Evolutionary conservation across 2,329 filamentous ascomycete genomes (phyloP), one percentile per base, ranked within the genome.

Genomic region (Scedosporium dehoogii): DNA sequence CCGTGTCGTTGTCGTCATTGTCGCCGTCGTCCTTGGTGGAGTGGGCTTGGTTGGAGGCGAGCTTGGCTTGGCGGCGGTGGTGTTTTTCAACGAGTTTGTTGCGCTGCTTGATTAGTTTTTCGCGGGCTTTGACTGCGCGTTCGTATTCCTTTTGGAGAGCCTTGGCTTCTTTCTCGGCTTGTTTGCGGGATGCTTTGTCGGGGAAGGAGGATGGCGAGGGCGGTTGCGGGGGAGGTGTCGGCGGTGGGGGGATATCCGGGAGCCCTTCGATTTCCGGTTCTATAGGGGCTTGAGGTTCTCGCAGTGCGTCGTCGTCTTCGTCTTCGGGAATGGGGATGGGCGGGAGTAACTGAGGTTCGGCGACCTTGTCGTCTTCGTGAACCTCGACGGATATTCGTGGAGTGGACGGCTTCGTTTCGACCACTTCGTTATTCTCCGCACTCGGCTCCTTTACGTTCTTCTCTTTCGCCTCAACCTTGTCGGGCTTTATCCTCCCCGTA

Each of bases 141-240:
- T 88, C 81, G 70, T 91, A 88, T 7, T 79, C 78, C 69, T 90
- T 90, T 38, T 85, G 76, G 1, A 79, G 77, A 12, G 82, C 80
- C 60, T 84, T 83, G 62, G 85, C 79, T 68, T 91, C 87, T 63
- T 87, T 89, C 68, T 90, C 85, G 1, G 86, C 87, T 48, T 85
- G 79, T 68, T 89, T 90, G 7, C 85, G 83, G 29, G 83, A 77
- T 6, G 85, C 82, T 68, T 87, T 87, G 72, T 90, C 85, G 1
- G 80, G 75, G 69, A 84, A 86, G 57, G 78, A 74, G 55, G 78
- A 76, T 1, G 86, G 71, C 66, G 91, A 81, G 1, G 87, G 81
- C 3, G 46, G 58, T 6, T 70, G 63, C 1, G 66, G 64, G 3
- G 72, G 74, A 2, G 78, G 73, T 4, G 75, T 65, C 1, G 88